phyloP scores from a whole-genome alignment of 768 basidiomycete genomes.

The Mycena sanguinolenta region DNA sequence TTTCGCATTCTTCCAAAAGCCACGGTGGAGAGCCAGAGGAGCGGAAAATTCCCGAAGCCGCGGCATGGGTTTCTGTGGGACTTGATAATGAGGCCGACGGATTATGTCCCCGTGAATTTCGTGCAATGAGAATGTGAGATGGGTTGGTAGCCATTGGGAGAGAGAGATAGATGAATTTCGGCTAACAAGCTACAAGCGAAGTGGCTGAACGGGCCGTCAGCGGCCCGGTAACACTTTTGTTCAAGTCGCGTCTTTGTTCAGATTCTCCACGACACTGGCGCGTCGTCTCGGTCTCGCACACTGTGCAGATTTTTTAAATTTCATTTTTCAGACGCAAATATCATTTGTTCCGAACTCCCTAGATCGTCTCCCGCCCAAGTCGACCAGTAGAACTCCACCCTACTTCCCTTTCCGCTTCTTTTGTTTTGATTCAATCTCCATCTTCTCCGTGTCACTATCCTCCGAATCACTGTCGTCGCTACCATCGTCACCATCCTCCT shows the following conservation, averaged over 20 bases:
- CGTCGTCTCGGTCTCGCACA: too few species aligned
- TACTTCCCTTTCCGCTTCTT: slow-evolving; percentile 7
- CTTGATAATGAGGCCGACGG: slow-evolving; percentile 86
- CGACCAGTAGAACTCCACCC: too few species aligned
- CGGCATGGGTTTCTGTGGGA: slow-evolving; percentile 90
- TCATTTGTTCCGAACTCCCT: too few species aligned
- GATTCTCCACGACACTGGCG: too few species aligned
- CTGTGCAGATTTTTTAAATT: too few species aligned
- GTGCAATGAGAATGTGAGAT: slow-evolving; percentile 89
- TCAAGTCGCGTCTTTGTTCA: too few species aligned
- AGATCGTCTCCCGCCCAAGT: too few species aligned
- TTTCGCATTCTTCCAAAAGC: slow-evolving; percentile 83
- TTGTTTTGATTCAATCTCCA: neutral
- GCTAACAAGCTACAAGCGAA: too few species aligned
- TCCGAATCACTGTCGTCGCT: neutral
- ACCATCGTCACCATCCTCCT: slow-evolving; percentile 37
- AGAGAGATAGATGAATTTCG: neutral
- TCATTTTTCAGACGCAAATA: too few species aligned
- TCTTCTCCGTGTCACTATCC: neutral
- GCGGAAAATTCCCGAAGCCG: slow-evolving; percentile 86
- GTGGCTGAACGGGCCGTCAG: too few species aligned
- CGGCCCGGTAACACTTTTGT: too few species aligned
- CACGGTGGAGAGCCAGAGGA: slow-evolving; percentile 85
- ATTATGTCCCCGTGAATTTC: slow-evolving; percentile 84
- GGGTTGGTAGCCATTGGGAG: slow-evolving; percentile 76